Base-by-base conservation (phyloP, 306 rosid genomes). In the Fagus sylvatica region DNA sequence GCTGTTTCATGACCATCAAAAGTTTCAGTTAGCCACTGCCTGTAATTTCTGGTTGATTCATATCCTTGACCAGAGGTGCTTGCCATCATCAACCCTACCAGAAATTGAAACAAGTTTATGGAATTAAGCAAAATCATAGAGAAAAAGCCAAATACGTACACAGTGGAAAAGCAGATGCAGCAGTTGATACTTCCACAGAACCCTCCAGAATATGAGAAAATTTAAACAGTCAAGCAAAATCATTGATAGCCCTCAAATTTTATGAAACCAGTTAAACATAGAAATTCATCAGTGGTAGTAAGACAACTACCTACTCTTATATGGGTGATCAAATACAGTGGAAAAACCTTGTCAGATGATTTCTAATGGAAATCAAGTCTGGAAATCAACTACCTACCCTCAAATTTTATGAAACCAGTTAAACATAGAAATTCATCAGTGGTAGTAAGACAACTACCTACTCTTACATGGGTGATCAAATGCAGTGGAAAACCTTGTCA, bases 21-120 rank as follows among this genome's bases (percentile, higher is more conserved):
- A 53, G 65, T 65, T 75, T 75, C 79, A 33, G 55, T 57, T 46
- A 75, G 70, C 79, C 73, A 75, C 53, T 72, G 41, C 79, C 79
- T 75, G 11, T 75, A 75, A 41, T 75, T 65, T 65, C 72, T 36
- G 37, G 36, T 53, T n/a, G 72, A 37, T 49, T 8, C n/a, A 37
- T 48, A 34, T 34, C 72, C 79, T n/a, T 42, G 73, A 30, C 68
- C 73, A 4, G 79, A 75, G 61, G 79, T 65, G 64, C 79, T 64
- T 49, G 73, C 79, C 72, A 75, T 75, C 33, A 65, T 65, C 33
- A 49, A 65, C 72, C 72, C 79, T 48, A 57, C 64, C 62, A 75
- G 39, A 49, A 46, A 49, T 9, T 33, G 64, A 33, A 19, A 59
- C 42, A 65, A 64, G 39, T 46, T 75, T 34, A 30, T 16, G 41